A percentile compares a stretch with the other conserved stretches of the same genome.
These are phyloP conservation scores for Nicotiana knightiana DNA, from an alignment of 257 asterid genomes.

Conservation along the genomic window DNA sequence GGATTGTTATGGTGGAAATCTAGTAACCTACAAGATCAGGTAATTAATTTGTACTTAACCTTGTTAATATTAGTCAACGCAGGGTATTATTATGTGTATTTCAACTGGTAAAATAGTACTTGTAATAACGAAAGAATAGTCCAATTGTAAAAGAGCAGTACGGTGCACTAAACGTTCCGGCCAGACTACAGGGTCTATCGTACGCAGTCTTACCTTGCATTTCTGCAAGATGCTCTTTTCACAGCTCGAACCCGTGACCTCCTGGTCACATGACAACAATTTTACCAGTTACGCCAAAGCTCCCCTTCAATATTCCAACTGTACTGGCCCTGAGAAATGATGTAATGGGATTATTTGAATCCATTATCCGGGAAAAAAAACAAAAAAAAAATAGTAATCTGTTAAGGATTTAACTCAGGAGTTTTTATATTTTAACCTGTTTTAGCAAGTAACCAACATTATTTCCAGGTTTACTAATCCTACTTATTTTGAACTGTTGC, in stretches of 20 bases:
- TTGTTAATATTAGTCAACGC: neutral
- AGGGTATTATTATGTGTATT: neutral
- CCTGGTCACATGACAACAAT: too few species aligned
- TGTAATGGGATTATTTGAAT: neutral
- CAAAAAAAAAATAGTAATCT: neutral
- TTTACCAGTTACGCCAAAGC: too few species aligned
- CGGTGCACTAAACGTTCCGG: too few species aligned
- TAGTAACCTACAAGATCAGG: constrained; percentile 72
- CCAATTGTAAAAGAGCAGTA: neutral
- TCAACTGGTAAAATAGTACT: neutral
- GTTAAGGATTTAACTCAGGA: neutral
- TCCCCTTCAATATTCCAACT: neutral
- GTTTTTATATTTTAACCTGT: too few species aligned
- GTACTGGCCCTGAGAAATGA: neutral
- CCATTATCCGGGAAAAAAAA: neutral
- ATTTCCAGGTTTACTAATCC: neutral
- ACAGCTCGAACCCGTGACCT: too few species aligned
- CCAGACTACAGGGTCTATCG: too few species aligned
- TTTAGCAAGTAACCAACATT: too few species aligned
- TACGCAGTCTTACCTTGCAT: too few species aligned
- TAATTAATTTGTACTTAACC: neutral
- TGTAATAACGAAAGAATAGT: neutral
- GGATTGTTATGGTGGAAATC: constrained; percentile 86
- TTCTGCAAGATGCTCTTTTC: too few species aligned
- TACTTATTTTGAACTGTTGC: neutral